Percentiles rank a stretch among this genome's conserved stretches.
Conservation (phyloP, 2,329 filamentous ascomycete species). For the Tolypocladium sp. region DNA sequence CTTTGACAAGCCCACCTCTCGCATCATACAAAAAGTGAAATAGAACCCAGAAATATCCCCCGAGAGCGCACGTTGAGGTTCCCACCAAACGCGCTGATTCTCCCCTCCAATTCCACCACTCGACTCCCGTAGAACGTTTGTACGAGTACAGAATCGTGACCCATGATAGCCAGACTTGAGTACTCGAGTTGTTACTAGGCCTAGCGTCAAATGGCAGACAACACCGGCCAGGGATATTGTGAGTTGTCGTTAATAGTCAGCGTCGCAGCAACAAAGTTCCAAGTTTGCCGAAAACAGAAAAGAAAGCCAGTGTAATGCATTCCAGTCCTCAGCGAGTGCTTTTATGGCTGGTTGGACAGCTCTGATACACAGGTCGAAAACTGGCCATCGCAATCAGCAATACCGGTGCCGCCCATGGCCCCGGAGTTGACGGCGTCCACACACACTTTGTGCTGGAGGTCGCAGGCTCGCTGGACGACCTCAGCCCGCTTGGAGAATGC, state of each 20-base stretch:
- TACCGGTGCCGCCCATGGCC: slow-evolving; percentile 24
- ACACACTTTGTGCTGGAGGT: slow-evolving; percentile 55
- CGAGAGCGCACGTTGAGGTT: neutral
- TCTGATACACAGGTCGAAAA: slow-evolving; percentile 31
- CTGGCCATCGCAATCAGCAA: slow-evolving; percentile 47
- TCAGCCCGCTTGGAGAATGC: slow-evolving; percentile 47
- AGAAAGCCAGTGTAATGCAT: neutral
- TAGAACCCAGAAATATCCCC: neutral
- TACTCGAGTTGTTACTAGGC: neutral
- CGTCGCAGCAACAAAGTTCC: neutral
- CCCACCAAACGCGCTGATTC: neutral
- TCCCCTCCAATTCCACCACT: neutral
- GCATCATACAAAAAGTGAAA: neutral
- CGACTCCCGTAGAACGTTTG: neutral
- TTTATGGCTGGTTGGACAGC: slow-evolving; percentile 6
- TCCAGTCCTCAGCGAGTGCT: neutral
- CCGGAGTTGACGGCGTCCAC: slow-evolving; percentile 46
- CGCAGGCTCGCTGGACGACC: slow-evolving; percentile 52
- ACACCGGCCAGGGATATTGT: neutral
- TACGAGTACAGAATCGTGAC: neutral
- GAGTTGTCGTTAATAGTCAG: neutral
- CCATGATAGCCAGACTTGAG: neutral
- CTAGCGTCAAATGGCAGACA: neutral
- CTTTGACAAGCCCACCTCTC: neutral
- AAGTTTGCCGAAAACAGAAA: neutral